Evolutionary conservation across 495 filamentous ascomycete species (phyloP).

Genomic region (Aspergillus mulundensis): DNA sequence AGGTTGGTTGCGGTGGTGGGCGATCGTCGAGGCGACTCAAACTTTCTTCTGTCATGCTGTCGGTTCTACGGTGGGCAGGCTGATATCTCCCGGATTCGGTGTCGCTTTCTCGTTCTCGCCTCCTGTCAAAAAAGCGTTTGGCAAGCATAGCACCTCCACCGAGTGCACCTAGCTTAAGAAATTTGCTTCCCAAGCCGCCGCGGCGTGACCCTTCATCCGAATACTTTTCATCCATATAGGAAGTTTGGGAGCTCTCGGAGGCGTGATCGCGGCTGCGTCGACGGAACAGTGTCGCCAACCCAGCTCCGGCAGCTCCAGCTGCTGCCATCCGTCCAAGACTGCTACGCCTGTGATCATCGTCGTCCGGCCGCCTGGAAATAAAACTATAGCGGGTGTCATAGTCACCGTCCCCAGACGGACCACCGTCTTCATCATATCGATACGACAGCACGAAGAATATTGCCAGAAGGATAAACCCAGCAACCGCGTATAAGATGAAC

Average conservation of each 20-base stretch:
- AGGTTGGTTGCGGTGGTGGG: constrained; percentile 36
- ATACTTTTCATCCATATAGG: constrained; percentile 60
- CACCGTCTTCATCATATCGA: constrained; percentile 49
- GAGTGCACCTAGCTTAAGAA: constrained; percentile 63
- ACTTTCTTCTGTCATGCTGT: constrained; percentile 43
- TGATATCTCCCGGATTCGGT: constrained; percentile 49
- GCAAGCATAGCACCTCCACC: constrained; percentile 62
- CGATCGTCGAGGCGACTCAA: constrained; percentile 42
- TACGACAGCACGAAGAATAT: constrained; percentile 72
- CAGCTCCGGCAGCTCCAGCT: constrained; percentile 57
- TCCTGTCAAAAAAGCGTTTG: constrained; percentile 60
- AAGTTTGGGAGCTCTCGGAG: constrained; percentile 44
- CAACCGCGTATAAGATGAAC: constrained; percentile 82
- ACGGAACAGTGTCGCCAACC: constrained; percentile 55
- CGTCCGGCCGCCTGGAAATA: constrained; percentile 38
- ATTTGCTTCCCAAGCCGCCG: constrained; percentile 59
- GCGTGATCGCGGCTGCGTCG: constrained; percentile 36
- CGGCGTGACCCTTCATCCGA: constrained; percentile 43
- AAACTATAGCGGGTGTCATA: constrained; percentile 54
- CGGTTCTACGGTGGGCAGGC: constrained; percentile 38
- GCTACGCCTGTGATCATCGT: constrained; percentile 27
- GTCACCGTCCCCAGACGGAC: constrained; percentile 38
- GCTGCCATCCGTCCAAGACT: constrained; percentile 38
- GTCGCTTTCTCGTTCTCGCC: constrained; percentile 52
- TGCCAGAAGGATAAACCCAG: constrained; percentile 60